Percentiles rank a stretch among this genome's conserved stretches.
phyloP scores from a whole-genome alignment of 2,329 filamentous ascomycete genomes.

The Penicillium olsonii region DNA sequence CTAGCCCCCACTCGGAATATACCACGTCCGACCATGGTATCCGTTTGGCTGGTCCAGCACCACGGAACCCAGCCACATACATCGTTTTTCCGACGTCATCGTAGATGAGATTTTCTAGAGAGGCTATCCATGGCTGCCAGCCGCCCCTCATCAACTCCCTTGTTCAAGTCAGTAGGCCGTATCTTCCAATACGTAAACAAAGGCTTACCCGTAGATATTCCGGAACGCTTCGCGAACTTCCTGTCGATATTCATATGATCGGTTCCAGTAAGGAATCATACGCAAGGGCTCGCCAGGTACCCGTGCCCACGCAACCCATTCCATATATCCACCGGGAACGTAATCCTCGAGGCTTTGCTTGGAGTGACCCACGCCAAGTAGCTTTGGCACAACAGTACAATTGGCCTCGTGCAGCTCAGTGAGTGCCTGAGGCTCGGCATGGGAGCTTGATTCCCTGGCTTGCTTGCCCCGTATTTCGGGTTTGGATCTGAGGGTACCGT shows the following conservation, averaged over 20 bases:
- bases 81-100: too few species aligned
- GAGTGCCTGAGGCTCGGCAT: neutral
- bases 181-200: too few species aligned
- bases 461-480: neutral
- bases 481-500: neutral
- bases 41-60: too few species aligned
- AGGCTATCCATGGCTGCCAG: too few species aligned
- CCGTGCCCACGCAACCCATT: slow-evolving; percentile 1
- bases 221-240: neutral
- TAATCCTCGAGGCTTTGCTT: neutral
- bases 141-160: too few species aligned
- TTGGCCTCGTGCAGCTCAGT: neutral
- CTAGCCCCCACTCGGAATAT: too few species aligned
- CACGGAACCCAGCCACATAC: too few species aligned
- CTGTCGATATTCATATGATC: neutral
- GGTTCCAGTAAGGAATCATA: neutral
- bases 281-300: neutral
- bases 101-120: too few species aligned
- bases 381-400: neutral
- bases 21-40: too few species aligned
- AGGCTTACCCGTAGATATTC: too few species aligned
- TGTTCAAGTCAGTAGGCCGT: too few species aligned
- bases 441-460: neutral
- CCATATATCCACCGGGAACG: neutral
- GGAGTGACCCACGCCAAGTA: neutral